Base-by-base conservation (phyloP, 768 basidiomycete species). In the Rhizopogon vinicolor region DNA sequence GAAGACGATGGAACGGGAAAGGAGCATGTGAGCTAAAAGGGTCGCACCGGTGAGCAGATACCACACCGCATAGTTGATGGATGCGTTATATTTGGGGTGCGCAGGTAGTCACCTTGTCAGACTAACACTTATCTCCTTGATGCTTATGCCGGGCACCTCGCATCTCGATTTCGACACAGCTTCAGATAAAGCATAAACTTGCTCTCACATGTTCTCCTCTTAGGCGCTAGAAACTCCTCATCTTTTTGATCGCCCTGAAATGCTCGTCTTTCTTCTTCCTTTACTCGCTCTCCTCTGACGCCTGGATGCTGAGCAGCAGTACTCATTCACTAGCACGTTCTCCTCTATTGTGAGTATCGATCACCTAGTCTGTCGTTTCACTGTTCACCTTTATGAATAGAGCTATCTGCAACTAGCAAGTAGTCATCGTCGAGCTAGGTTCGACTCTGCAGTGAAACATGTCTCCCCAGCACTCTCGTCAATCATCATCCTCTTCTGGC, bases 61-160 rank as follows among this genome's bases (percentile, higher is more conserved):
- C 19, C n/a, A 25, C 56, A 58, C 58, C 28, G 55, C 58, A 52
- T 52, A 39, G 28, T 28, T 52, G 58, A 59, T 56, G 43, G 14
- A 42, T 33, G 31, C 46, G 44, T 40, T 37, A 37, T 37, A 37
- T 37, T 37, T 37, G 31, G 31, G 2, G 25, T 33, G 31, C 31
- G 31, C 31, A 33, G 31, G 31, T 33, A 9, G 31, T 9, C 31
- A 25, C 4, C 25, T 4, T 33, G 13, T 37, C 35, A 37, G 31
- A 33, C 31, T 9, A 33, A 33, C 31, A 13, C 14, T 16, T 41
- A 41, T 41, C 40, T 41, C 40, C 40, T 8, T 41, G 40, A 41
- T n/a, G 40, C 7, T 18, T 25, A 19, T 9, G 19, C 48, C 48
- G 48, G 48, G 19, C 19, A 14, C 33, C 48, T 49, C 48, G 48